Evolutionary conservation across 768 basidiomycete species (phyloP).

Genomic region (Tulasnella sp.): DNA sequence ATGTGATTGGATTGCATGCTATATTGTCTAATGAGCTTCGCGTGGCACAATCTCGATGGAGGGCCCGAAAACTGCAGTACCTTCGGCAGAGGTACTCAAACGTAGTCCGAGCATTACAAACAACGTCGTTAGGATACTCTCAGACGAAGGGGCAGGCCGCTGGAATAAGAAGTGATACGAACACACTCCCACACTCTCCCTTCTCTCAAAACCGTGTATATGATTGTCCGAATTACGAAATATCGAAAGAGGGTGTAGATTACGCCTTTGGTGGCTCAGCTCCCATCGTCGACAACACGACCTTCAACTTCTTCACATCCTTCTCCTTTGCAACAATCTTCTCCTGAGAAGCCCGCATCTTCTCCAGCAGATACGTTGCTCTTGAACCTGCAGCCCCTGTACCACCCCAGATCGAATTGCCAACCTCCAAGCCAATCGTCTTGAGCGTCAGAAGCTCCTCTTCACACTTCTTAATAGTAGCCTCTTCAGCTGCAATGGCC

Average conservation of each 20-base stretch:
- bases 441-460: slow-evolving; percentile 62
- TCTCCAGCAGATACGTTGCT: slow-evolving; percentile 59
- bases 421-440: slow-evolving; percentile 47
- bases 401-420: slow-evolving; percentile 40
- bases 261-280: slow-evolving; percentile 5
- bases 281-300: slow-evolving; percentile 27
- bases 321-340: slow-evolving; percentile 65
- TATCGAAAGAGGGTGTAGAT: not conserved
- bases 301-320: slow-evolving; percentile 62
- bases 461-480: slow-evolving; percentile 62
- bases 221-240: not conserved
- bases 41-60: not conserved
- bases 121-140: too few species aligned
- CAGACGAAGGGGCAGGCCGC: too few species aligned
- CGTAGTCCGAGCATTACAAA: not conserved
- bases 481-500: slow-evolving; percentile 48
- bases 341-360: slow-evolving; percentile 60
- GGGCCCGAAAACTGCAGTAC: not conserved
- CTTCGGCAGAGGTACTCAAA: too few species aligned
- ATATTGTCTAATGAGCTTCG: not conserved
- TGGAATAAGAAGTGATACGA: too few species aligned
- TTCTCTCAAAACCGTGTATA: not conserved
- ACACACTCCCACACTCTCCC: not conserved
- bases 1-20: not conserved
- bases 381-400: slow-evolving; percentile 49